phyloP scores from a whole-genome alignment of 495 filamentous ascomycete genomes.

The Annulohypoxylon stygium region DNA sequence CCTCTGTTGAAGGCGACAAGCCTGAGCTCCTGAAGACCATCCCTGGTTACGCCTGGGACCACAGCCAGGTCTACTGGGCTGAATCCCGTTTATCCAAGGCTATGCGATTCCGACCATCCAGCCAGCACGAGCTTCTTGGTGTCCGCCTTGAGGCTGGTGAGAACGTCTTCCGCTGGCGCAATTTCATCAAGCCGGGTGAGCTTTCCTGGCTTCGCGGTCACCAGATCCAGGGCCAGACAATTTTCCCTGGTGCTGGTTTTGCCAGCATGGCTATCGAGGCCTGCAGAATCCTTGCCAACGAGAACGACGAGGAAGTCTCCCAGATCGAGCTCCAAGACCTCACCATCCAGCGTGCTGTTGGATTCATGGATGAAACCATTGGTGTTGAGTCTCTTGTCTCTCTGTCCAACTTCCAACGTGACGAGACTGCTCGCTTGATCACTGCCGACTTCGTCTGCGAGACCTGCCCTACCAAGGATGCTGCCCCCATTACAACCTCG shows the following conservation, averaged over 20 bases:
- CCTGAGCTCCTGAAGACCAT: slow-evolving; percentile 50
- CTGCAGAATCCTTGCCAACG: not conserved
- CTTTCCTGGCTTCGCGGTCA: slow-evolving; percentile 63
- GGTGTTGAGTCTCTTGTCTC: slow-evolving; percentile 5
- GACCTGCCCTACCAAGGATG: slow-evolving; percentile 15
- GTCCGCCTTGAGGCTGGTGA: slow-evolving; percentile 35
- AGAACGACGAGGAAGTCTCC: not conserved
- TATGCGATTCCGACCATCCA: slow-evolving; percentile 38
- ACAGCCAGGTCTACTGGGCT: slow-evolving; percentile 56
- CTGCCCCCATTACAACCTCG: slow-evolving; percentile 3
- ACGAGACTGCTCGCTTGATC: slow-evolving; percentile 6
- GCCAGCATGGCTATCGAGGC: slow-evolving; percentile 63
- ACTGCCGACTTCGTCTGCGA: slow-evolving; percentile 14
- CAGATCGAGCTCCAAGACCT: slow-evolving; percentile 46
- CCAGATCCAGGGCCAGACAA: slow-evolving; percentile 52
- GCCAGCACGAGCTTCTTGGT: slow-evolving; percentile 61
- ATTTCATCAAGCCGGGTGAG: slow-evolving; percentile 56
- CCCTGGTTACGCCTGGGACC: slow-evolving; percentile 64
- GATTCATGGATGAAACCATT: slow-evolving; percentile 19
- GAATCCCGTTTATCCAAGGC: slow-evolving; percentile 55
- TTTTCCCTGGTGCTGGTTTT: slow-evolving; percentile 70
- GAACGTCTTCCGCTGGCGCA: slow-evolving; percentile 59
- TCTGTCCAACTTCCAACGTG: slow-evolving; percentile 10
- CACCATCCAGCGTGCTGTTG: slow-evolving; percentile 28
- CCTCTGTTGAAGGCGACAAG: slow-evolving; percentile 11